phyloP scores from a whole-genome alignment of 257 asterid genomes.

The Linderniella brevidens region DNA sequence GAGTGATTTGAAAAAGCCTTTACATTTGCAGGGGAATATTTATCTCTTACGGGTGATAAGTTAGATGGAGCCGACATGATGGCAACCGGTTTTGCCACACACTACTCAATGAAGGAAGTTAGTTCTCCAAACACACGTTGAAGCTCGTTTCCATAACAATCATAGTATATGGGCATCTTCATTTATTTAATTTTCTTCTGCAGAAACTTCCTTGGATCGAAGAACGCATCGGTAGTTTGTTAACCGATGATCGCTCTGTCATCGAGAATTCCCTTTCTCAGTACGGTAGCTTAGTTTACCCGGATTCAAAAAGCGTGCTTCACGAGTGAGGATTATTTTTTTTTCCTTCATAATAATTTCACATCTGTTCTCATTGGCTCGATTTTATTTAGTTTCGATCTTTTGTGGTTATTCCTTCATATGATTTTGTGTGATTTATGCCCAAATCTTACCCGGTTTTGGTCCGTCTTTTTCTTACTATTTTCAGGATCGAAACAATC shows the following conservation, averaged over 20 bases:
- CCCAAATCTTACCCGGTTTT: neutral
- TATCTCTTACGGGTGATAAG: constrained; percentile 89
- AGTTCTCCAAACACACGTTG: constrained; percentile 13
- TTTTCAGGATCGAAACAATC: constrained; percentile 55
- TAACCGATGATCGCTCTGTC: constrained; percentile 69
- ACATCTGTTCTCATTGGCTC: neutral
- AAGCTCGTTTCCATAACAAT: neutral
- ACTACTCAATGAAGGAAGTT: constrained; percentile 63
- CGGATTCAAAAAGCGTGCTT: constrained; percentile 48
- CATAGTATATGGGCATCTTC: constrained; percentile 2
- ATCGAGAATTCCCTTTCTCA: constrained; percentile 80
- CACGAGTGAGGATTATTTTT: constrained; percentile 62
- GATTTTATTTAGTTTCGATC: neutral
- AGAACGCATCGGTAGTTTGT: constrained; percentile 77
- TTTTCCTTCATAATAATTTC: constrained; percentile 10
- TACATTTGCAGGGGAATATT: constrained; percentile 65
- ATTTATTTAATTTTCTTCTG: constrained; percentile 8
- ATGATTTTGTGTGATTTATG: too few relatives aligned
- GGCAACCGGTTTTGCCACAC: constrained; percentile 95
- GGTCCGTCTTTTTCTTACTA: constrained; percentile 5
- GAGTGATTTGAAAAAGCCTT: neutral
- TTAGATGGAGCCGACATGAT: constrained; percentile 82
- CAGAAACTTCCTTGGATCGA: constrained; percentile 94
- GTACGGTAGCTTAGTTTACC: constrained; percentile 84
- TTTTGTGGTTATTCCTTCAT: too few relatives aligned